These are phyloP conservation scores for Daldinia vernicosa DNA, from an alignment of 495 filamentous ascomycete species.

Conservation along the genomic window DNA sequence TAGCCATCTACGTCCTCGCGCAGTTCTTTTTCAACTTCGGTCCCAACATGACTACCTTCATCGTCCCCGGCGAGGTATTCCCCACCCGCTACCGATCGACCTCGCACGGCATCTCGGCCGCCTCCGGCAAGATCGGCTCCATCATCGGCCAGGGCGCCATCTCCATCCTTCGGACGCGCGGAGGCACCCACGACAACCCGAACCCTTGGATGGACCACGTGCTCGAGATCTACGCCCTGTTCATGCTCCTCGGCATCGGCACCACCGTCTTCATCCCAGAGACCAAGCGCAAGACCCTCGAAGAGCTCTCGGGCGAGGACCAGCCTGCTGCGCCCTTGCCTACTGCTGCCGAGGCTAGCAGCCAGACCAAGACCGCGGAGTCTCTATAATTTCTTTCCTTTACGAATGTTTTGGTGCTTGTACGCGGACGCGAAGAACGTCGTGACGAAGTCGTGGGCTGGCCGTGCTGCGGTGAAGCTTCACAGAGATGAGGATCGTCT, in stretches of 20 bases:
- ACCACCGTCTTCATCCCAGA: constrained; percentile 75
- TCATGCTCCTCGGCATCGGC: constrained; percentile 77
- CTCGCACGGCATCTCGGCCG: constrained; percentile 87
- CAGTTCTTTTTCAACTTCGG: constrained; percentile 92
- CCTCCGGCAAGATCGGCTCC: constrained; percentile 83
- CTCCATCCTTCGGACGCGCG: constrained; percentile 58
- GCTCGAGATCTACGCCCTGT: constrained; percentile 80
- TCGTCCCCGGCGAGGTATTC: constrained; percentile 90
- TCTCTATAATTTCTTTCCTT: constrained; percentile 28
- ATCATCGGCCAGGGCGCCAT: constrained; percentile 69
- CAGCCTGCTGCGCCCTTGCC: constrained; percentile 30
- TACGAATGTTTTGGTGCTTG: background rate
- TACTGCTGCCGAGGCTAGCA: constrained; percentile 7
- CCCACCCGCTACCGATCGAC: constrained; percentile 87
- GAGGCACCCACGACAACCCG: constrained; percentile 51
- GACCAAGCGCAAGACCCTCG: constrained; percentile 76
- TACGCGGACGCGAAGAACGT: constrained; percentile 7
- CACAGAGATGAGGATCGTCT: background rate
- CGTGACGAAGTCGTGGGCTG: constrained; percentile 8
- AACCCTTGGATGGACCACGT: constrained; percentile 81
- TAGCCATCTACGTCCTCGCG: constrained; percentile 66
- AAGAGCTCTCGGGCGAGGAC: constrained; percentile 65
- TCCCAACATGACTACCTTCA: constrained; percentile 90
- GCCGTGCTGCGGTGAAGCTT: background rate
- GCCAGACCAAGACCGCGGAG: constrained; percentile 29